Evolutionary conservation across 1,284 basidiomycete genomes (phyloP).

Genomic region (Ganoderma boninense): DNA sequence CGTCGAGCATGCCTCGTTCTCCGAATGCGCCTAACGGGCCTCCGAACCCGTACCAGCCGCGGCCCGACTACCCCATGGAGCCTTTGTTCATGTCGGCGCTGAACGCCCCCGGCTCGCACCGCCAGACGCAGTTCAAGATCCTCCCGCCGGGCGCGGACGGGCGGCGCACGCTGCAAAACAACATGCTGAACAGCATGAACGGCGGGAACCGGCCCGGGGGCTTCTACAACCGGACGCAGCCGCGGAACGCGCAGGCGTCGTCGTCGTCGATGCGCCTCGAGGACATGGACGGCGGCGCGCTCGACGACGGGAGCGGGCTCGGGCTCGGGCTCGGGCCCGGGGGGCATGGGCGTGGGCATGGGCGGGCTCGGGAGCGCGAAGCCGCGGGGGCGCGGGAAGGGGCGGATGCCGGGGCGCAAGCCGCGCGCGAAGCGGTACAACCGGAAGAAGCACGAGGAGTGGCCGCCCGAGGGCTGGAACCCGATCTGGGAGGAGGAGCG

Average conservation of each 20-base stretch:
- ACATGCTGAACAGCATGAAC: slow-evolving; percentile 10
- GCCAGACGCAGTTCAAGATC: slow-evolving; percentile 8
- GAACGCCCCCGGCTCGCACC: slow-evolving; percentile 2
- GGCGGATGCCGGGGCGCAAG: slow-evolving; percentile 15
- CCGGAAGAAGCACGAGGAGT: slow-evolving; percentile 22
- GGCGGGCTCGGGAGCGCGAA: background rate
- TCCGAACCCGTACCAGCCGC: slow-evolving; percentile 4
- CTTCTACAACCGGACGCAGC: slow-evolving; percentile 2
- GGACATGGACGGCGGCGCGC: slow-evolving; percentile 14
- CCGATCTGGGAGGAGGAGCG: slow-evolving; percentile 27
- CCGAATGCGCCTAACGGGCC: background rate
- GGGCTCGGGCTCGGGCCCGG: background rate
- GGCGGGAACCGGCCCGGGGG: slow-evolving; percentile 9
- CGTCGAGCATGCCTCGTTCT: background rate
- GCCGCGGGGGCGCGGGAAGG: slow-evolving; percentile 12
- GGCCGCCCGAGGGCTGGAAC: slow-evolving; percentile 18
- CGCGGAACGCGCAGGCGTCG: slow-evolving; percentile 17
- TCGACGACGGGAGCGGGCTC: background rate
- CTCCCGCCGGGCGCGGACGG: slow-evolving; percentile 8
- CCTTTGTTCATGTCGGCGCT: slow-evolving; percentile 19
- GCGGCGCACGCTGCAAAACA: slow-evolving; percentile 8
- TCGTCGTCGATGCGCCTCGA: slow-evolving; percentile 18
- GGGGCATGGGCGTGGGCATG: too few species aligned
- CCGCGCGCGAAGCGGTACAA: slow-evolving; percentile 26
- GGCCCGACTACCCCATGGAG: slow-evolving; percentile 19